Percentiles rank a stretch among this genome's conserved stretches.
phyloP scores from a whole-genome alignment of 2,329 filamentous ascomycete species.

The Cladosporium phlei region DNA sequence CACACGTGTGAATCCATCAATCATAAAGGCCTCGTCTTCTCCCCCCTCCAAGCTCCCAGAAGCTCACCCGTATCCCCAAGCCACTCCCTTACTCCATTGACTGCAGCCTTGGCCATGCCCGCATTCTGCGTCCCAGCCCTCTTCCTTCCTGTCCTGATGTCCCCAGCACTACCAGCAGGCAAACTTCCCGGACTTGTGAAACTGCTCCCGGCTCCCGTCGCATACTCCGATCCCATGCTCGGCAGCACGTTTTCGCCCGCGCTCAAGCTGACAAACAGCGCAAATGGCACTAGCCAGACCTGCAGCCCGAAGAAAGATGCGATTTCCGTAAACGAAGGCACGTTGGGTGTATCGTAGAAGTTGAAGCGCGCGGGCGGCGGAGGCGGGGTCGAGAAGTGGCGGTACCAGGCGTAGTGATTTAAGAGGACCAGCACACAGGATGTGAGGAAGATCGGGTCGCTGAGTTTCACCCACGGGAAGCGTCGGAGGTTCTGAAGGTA shows the following conservation, averaged over 20 bases:
- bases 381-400: constrained; percentile 68
- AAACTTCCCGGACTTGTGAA: constrained; percentile 46
- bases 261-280: constrained; percentile 87
- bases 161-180: constrained; percentile 34
- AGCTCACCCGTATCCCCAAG: constrained; percentile 56
- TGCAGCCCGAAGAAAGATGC: constrained; percentile 94
- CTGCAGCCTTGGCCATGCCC: constrained; percentile 54
- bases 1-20: no score
- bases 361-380: constrained; percentile 48
- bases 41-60: constrained; percentile 59
- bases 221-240: constrained; percentile 77
- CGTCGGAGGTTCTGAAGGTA: constrained; percentile 82
- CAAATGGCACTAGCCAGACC: constrained; percentile 94
- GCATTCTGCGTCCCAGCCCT: constrained; percentile 49
- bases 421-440: constrained; percentile 80
- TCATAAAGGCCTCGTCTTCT: constrained; percentile 47
- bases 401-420: constrained; percentile 96
- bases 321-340: constrained; percentile 88
- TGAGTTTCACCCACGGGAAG: constrained; percentile 74
- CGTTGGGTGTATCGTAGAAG: constrained; percentile 37
- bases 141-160: constrained; percentile 39
- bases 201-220: constrained; percentile 53
- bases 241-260: constrained; percentile 93
- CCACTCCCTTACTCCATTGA: constrained; percentile 61
- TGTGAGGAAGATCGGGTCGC: constrained; percentile 77